phyloP scores from a whole-genome alignment of 306 rosid species.

The Betula pendula region DNA sequence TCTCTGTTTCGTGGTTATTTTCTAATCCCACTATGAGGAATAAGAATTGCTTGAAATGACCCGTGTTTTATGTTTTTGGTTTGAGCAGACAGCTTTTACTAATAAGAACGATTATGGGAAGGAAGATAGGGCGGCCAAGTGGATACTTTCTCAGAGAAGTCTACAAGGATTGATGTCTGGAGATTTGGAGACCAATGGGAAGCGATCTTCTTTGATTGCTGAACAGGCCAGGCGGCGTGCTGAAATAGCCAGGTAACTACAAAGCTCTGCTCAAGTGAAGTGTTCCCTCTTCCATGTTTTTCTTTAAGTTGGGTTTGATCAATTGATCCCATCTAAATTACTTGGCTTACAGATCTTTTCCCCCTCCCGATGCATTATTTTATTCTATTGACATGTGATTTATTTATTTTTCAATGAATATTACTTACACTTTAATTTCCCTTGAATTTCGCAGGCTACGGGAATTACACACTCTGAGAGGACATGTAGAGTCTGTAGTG shows the following conservation, averaged over 20 bases:
- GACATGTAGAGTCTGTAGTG: slow-evolving; percentile 70
- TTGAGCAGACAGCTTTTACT: slow-evolving; percentile 74
- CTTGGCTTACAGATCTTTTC: neutral
- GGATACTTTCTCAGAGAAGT: slow-evolving; percentile 77
- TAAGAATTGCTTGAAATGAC: neutral
- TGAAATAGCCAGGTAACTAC: slow-evolving; percentile 60
- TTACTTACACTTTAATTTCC: neutral
- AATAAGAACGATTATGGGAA: slow-evolving; percentile 76
- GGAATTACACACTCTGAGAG: slow-evolving; percentile 68
- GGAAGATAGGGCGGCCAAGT: slow-evolving; percentile 71
- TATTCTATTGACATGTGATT: no score
- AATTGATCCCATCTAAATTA: neutral
- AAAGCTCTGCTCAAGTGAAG: neutral
- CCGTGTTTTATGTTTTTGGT: slow-evolving; percentile 20
- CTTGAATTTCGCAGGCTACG: slow-evolving; percentile 58
- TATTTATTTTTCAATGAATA: no score
- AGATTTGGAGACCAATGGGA: slow-evolving; percentile 35
- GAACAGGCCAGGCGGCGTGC: slow-evolving; percentile 72
- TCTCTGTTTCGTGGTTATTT: neutral
- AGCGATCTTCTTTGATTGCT: slow-evolving; percentile 56
- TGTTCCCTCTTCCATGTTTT: neutral
- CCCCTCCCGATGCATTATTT: no score
- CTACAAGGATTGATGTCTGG: slow-evolving; percentile 55
- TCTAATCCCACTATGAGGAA: neutral
- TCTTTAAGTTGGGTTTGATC: neutral